Conservation (phyloP, 2,329 filamentous ascomycete genomes). For the Fusarium sp. region DNA sequence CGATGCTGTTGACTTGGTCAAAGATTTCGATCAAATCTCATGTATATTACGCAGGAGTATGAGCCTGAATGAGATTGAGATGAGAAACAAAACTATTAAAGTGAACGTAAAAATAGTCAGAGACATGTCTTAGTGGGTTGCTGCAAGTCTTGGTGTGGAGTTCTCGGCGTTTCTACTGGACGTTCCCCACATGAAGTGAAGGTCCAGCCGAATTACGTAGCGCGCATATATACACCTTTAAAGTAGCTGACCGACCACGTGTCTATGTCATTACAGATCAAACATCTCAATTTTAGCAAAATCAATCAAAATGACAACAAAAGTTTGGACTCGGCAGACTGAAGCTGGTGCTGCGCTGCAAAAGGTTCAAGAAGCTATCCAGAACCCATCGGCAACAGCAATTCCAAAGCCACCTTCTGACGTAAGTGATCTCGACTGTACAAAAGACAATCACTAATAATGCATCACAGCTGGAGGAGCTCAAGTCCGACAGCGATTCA, state of each 20-base stretch:
- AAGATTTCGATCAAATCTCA: too few species aligned
- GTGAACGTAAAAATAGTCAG: neutral
- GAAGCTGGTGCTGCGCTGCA: conserved; percentile 28
- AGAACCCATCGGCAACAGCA: conserved; percentile 19
- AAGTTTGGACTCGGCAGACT: conserved; percentile 32
- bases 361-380: conserved; percentile 41
- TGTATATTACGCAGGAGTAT: too few species aligned
- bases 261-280: neutral
- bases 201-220: conserved; percentile 34
- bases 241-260: conserved; percentile 4
- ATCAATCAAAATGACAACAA: conserved; percentile 27
- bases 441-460: conserved; percentile 6
- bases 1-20: too few species aligned
- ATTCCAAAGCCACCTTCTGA: conserved; percentile 41
- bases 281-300: neutral
- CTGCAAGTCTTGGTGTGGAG: neutral
- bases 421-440: conserved; percentile 16
- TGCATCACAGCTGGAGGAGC: conserved; percentile 43
- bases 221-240: conserved; percentile 1
- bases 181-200: conserved; percentile 25
- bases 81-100: too few species aligned
- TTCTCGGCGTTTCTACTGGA: conserved; percentile 9
- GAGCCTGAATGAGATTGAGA: too few species aligned
- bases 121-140: neutral
- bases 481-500: conserved; percentile 56